Conservation (phyloP, 2,329 filamentous ascomycete genomes). For the Botrytis sinoallii region DNA sequence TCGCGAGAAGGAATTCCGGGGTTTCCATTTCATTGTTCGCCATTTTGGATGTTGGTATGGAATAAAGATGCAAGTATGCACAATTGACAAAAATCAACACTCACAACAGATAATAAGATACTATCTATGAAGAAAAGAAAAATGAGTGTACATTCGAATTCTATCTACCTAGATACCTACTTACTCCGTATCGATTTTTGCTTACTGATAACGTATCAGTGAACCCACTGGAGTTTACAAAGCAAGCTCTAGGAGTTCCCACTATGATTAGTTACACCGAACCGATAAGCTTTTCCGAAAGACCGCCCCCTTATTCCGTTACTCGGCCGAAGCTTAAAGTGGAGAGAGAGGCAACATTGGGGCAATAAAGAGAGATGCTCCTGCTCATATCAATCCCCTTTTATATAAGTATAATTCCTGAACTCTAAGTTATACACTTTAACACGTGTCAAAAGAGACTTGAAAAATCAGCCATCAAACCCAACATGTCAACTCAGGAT, state of each 20-base stretch:
- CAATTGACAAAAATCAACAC: background rate
- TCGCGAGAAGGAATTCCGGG: background rate
- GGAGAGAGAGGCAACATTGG: background rate
- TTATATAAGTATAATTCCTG: background rate
- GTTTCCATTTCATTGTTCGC: background rate
- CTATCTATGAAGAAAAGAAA: slow-evolving; percentile 1
- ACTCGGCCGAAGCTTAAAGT: background rate
- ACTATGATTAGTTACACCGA: background rate
- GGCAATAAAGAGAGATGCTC: background rate
- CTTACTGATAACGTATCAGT: slow-evolving; percentile 15
- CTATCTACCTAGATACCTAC: background rate
- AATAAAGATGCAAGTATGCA: background rate
- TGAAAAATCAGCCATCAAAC: background rate
- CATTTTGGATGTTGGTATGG: background rate
- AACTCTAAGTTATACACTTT: background rate
- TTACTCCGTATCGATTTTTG: background rate
- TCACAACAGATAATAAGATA: background rate
- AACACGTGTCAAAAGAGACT: background rate
- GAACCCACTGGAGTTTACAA: background rate
- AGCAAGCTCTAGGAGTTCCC: background rate
- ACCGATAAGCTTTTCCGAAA: background rate
- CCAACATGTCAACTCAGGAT: background rate
- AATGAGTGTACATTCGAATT: background rate
- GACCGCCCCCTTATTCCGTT: background rate
- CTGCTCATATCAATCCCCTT: background rate